Base-by-base conservation (phyloP, 1,139 yeast species). In the Lodderomyces pseudojiufengensis region DNA sequence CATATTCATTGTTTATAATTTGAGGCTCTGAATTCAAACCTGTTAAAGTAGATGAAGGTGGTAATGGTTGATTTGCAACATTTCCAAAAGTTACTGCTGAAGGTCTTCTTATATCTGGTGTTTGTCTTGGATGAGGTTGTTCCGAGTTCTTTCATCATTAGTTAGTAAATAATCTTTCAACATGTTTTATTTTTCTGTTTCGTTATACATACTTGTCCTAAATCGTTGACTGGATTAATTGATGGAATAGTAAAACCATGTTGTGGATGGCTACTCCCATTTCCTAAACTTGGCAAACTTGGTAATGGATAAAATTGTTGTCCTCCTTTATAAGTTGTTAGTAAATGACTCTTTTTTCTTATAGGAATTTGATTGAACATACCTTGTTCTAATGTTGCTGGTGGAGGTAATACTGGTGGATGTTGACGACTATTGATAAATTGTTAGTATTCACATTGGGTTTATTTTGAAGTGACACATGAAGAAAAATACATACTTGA, bases 401-500 rank as follows among this genome's bases (percentile, higher is more conserved):
- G 78, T 8, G 80, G 79, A 2, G 80, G 79, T 43, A 75, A 67
- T 24, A 73, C 76, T 7, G 79, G 76, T 10, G 77, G 75, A 40
- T 65, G 69, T 51, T 59, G 76, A 50, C 74, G 74, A 46, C 69
- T 63, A 49, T 39, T 14, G 13, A 11, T 16, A 18, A 18, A 18
- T 25, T 38, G 66, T 64, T 63, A 63, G 67, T 61, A 52, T 10
- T 5, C 9, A 9, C 5, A 6, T 22, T 22, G 10, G n/a, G n/a
- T n/a, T n/a, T n/a, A n/a, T n/a, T n/a, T n/a, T n/a, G n/a, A n/a
- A n/a, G n/a, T n/a, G n/a, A n/a, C n/a, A n/a, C n/a, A n/a, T n/a
- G n/a, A n/a, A n/a, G n/a, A n/a, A n/a, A n/a, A 33, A 18, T 46
- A 67, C 75, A 45, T 68, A 69, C 75, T 65, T 68, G 57, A 65